phyloP scores from a whole-genome alignment of 1,284 basidiomycete species.

The Testicularia cyperi region DNA sequence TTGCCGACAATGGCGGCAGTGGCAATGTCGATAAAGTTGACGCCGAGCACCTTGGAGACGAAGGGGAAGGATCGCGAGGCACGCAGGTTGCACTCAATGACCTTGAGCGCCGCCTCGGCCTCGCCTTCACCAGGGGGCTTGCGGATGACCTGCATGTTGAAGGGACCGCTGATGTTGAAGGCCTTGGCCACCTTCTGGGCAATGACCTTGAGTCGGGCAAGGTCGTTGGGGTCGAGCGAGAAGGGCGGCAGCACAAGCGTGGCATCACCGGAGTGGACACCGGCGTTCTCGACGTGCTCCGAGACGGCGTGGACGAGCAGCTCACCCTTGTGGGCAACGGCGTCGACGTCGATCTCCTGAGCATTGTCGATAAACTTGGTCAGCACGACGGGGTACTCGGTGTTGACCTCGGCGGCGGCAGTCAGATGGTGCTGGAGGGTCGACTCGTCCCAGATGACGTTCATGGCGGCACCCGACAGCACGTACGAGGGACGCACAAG shows the following conservation, averaged over 20 bases:
- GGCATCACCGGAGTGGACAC: conserved; percentile 98
- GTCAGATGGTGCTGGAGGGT: conserved; percentile 88
- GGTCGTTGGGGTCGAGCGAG: conserved; percentile 74
- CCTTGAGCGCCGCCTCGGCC: conserved; percentile 77
- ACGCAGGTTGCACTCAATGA: conserved; percentile 97
- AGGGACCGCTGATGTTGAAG: conserved; percentile 95
- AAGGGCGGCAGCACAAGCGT: conserved; percentile 97
- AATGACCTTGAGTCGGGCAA: conserved; percentile 83
- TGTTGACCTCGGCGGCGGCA: conserved; percentile 90
- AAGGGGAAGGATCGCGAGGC: conserved; percentile 99
- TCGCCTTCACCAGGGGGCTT: conserved; percentile 69
- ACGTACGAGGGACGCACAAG: conserved; percentile 72
- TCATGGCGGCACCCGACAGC: conserved; percentile 98
- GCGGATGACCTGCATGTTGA: conserved; percentile 99
- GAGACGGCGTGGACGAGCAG: conserved; percentile 95
- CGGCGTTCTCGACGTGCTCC: conserved; percentile 98
- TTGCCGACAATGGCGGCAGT: conserved; percentile 86
- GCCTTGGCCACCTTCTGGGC: conserved; percentile 92
- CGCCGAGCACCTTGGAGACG: conserved; percentile 94
- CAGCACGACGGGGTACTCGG: conserved; percentile 94
- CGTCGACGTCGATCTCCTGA: conserved; percentile 97
- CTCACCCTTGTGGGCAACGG: conserved; percentile 89
- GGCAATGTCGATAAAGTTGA: conserved; percentile 95
- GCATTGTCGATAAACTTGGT: conserved; percentile 98
- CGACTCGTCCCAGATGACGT: conserved; percentile 91